A percentile compares a stretch with the other conserved stretches of the same genome.
Evolutionary conservation across 2,329 filamentous ascomycete species (phyloP).

Genomic region (Dactylella cylindrospora): DNA sequence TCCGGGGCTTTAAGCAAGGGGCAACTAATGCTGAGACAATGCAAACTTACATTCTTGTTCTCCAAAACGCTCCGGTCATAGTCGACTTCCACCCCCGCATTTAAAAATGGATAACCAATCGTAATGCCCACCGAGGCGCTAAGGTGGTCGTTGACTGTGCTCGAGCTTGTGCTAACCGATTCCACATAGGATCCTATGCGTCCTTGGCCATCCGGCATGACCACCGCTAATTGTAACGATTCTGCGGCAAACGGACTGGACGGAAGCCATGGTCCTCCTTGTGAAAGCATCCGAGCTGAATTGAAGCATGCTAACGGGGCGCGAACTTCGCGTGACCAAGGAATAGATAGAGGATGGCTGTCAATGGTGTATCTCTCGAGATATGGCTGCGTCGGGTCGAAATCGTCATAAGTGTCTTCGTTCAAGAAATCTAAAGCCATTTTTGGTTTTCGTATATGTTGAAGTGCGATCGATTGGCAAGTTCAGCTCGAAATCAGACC

Average conservation of each 20-base stretch:
- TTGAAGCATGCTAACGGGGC: background rate
- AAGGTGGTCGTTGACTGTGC: constrained; percentile 1
- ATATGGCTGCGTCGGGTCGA: background rate
- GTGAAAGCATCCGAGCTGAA: background rate
- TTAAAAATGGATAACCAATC: constrained; percentile 4
- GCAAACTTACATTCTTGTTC: constrained; percentile 6
- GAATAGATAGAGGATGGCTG: background rate
- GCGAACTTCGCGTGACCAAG: background rate
- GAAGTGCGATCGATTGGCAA: too few species aligned
- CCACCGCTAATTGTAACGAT: background rate
- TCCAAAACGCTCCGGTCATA: background rate
- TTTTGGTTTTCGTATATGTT: too few species aligned
- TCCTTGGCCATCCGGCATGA: background rate
- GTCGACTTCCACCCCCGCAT: background rate
- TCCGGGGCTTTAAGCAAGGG: background rate
- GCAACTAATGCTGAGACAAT: background rate
- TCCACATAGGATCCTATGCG: background rate
- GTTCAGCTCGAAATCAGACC: too few species aligned
- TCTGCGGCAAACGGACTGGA: constrained; percentile 2
- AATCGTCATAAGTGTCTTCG: background rate
- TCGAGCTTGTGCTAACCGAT: background rate
- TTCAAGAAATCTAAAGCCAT: background rate
- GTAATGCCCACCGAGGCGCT: constrained; percentile 1
- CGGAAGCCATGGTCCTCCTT: background rate
- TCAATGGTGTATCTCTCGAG: background rate